Conservation (phyloP, 129 eudicot genomes). For the Kitagawia praeruptora region DNA sequence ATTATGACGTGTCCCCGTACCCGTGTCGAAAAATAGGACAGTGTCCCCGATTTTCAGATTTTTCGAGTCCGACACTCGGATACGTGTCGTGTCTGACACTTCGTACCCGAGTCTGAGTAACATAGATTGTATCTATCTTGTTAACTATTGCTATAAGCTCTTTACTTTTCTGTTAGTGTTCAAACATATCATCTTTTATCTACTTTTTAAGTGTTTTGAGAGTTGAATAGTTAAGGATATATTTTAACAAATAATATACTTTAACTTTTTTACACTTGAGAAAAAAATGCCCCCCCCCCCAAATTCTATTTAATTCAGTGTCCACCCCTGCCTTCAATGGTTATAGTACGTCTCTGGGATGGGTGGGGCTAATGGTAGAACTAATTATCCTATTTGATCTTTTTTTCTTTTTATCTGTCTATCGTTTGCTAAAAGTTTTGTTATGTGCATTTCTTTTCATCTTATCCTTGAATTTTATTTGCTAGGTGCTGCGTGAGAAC, state of each 20-base stretch:
- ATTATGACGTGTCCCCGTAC: too few species aligned
- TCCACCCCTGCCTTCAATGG: neutral
- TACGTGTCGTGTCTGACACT: too few species aligned
- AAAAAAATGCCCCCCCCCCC: too few species aligned
- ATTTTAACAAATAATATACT: neutral
- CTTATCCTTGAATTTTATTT: neutral
- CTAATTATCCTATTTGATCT: neutral
- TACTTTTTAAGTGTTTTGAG: neutral
- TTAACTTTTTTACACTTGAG: neutral
- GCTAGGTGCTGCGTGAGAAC: conserved; percentile 52
- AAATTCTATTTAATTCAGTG: neutral
- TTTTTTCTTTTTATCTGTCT: neutral
- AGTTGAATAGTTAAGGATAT: too few species aligned
- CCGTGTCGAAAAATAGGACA: too few species aligned
- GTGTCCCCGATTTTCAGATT: too few species aligned
- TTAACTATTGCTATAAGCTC: neutral
- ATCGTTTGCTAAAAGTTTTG: neutral
- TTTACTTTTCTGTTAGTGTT: neutral
- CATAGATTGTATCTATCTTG: neutral
- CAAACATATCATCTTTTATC: neutral
- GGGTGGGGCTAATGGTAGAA: neutral
- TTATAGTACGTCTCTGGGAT: neutral
- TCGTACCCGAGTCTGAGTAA: too few species aligned
- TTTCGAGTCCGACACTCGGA: too few species aligned
- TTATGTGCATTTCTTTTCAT: neutral